Evolutionary conservation across 2,329 filamentous ascomycete species (phyloP), one percentile per base, ranked within the genome.

Genomic region (Mariannaea elegans): DNA sequence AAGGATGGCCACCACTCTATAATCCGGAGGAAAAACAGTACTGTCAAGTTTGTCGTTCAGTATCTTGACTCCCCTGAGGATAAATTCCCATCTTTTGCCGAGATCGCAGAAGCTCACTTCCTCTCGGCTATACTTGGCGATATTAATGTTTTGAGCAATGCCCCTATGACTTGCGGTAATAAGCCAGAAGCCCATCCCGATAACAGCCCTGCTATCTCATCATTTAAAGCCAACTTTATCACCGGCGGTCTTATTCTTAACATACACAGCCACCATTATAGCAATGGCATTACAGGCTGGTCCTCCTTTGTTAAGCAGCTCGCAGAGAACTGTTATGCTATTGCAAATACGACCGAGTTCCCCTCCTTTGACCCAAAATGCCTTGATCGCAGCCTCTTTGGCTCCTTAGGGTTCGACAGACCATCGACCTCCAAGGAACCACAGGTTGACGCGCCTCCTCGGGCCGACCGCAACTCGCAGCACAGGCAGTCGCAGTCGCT

Each of bases 201-300:
- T n/a, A 67, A 54, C 13, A 73, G 65, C 27, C 77, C 78, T 8
- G 57, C 69, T 1, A 58, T 73, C 1, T 65, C 77, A 3, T 76
- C 72, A 2, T 81, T 75, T 65, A 75, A 80, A 64, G 73, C 72
- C 2, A 81, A 77, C 65, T 76, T 80, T 32, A 70, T 80, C 41
- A 73, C 66, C 1, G 78, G 77, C 3, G 79, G 78, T 0, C 63
- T 81, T 5, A 71, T 81, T 39, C 71, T 81, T 50, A 74, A 72
- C 38, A 75, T 76, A 58, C 76, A 78, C 52, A 58, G 64, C 29
- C 79, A 81, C 62, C 79, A 81, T 61, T 81, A 76, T 53, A 61
- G 70, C 36, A 77, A 77, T 61, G 78, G 80, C 51, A 63, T 78
- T 0, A 75, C 73, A 66, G 77, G 76, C 14, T 80, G 75, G 72